Evolutionary conservation across 495 filamentous ascomycete genomes (phyloP).

Genomic region (Trichocladium antarcticum): DNA sequence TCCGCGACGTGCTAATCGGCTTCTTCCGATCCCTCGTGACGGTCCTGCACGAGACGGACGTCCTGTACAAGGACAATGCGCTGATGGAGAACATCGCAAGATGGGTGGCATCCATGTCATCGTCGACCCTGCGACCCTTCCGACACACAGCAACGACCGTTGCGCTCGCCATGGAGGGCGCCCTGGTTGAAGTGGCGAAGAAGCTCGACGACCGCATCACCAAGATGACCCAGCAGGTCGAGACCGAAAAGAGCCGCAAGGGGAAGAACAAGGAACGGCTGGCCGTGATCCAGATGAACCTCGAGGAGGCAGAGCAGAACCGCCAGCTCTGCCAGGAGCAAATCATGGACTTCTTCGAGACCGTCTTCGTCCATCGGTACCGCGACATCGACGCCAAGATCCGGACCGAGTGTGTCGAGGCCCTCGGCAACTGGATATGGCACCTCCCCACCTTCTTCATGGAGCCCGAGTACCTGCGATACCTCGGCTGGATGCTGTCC

Average conservation of each 20-base stretch:
- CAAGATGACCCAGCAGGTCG: constrained; percentile 70
- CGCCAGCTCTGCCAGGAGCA: constrained; percentile 52
- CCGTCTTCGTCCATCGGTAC: constrained; percentile 88
- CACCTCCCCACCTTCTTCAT: constrained; percentile 76
- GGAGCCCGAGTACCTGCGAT: constrained; percentile 75
- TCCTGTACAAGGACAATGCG: constrained; percentile 60
- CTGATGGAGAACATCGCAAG: constrained; percentile 75
- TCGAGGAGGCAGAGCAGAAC: constrained; percentile 54
- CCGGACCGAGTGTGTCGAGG: constrained; percentile 69
- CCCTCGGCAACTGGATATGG: constrained; percentile 77
- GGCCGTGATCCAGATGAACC: constrained; percentile 51
- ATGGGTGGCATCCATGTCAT: constrained; percentile 82
- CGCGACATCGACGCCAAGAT: constrained; percentile 86
- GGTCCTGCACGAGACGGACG: constrained; percentile 59
- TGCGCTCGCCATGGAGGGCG: constrained; percentile 59
- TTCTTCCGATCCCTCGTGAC: constrained; percentile 68
- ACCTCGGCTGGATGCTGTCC: constrained; percentile 88
- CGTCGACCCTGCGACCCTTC: constrained; percentile 71
- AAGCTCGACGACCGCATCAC: constrained; percentile 53
- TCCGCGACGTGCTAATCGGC: constrained; percentile 60
- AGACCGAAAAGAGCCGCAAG: constrained; percentile 67
- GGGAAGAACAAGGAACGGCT: constrained; percentile 46
- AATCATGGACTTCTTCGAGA: constrained; percentile 74
- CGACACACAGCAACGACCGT: constrained; percentile 83
- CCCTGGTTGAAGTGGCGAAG: constrained; percentile 58